These are phyloP conservation scores for Camelina neglecta DNA, from an alignment of 345 rosid species.

Conservation along the genomic window DNA sequence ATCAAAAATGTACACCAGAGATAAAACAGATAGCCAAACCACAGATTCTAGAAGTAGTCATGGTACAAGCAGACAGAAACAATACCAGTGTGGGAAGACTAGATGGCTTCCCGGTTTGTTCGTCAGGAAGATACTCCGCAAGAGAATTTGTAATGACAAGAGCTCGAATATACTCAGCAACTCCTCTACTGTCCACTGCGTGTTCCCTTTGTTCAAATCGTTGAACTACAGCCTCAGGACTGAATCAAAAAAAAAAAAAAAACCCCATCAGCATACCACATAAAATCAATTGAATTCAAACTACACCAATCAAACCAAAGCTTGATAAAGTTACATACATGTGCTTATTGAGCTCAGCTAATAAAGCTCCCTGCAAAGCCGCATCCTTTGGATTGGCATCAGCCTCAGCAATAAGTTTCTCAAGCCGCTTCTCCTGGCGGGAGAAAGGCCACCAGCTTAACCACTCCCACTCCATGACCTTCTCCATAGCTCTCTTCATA, in stretches of 20 bases:
- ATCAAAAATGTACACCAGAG: neutral
- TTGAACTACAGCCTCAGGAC: slow-evolving; percentile 91
- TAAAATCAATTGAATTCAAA: neutral
- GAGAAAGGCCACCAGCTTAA: slow-evolving; percentile 78
- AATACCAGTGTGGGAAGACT: slow-evolving; percentile 87
- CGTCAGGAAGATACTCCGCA: slow-evolving; percentile 92
- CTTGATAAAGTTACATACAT: slow-evolving; percentile 44
- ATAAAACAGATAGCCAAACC: neutral
- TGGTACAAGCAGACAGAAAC: neutral
- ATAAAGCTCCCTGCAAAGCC: slow-evolving; percentile 64
- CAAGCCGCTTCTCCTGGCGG: slow-evolving; percentile 70
- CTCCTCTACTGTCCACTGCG: slow-evolving; percentile 83
- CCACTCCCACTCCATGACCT: slow-evolving; percentile 64
- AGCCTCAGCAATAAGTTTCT: slow-evolving; percentile 77
- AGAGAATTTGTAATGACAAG: slow-evolving; percentile 83
- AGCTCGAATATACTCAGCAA: slow-evolving; percentile 88
- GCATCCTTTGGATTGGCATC: slow-evolving; percentile 84
- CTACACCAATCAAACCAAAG: neutral
- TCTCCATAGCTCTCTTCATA: slow-evolving; percentile 54
- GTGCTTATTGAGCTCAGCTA: slow-evolving; percentile 88
- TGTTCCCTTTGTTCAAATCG: slow-evolving; percentile 88
- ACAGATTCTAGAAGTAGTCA: slow-evolving; percentile 4
- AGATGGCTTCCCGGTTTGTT: slow-evolving; percentile 75
- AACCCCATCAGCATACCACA: slow-evolving; percentile 25
- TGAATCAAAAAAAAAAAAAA: slow-evolving; percentile 29